Evolutionary conservation across 306 rosid genomes (phyloP).

Genomic region (Benincasa hispida): DNA sequence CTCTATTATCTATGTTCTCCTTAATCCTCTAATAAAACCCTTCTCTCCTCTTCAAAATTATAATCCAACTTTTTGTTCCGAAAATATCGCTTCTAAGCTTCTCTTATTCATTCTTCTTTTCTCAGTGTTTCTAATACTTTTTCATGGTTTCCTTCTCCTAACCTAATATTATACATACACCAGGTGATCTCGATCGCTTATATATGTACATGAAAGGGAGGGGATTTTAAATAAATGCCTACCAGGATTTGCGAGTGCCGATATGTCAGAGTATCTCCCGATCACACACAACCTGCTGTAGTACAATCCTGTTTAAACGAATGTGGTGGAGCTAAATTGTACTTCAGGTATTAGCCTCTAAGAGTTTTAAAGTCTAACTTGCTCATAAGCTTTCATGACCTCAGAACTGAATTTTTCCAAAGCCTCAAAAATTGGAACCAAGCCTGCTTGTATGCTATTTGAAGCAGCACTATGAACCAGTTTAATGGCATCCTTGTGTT

Average conservation of each 20-base stretch:
- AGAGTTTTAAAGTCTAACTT: slow-evolving; percentile 30
- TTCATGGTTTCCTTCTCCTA: not conserved
- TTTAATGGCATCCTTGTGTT: slow-evolving; percentile 66
- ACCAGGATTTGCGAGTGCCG: not conserved
- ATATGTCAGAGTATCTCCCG: not conserved
- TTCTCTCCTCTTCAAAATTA: not conserved
- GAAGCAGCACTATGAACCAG: slow-evolving; percentile 68
- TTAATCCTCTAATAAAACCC: not conserved
- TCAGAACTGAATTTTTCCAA: slow-evolving; percentile 68
- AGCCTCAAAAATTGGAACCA: slow-evolving; percentile 85
- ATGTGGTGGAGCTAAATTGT: not conserved
- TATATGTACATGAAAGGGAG: slow-evolving; percentile 3
- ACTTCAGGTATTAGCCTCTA: not conserved
- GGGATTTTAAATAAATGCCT: not conserved
- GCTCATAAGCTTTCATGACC: slow-evolving; percentile 74
- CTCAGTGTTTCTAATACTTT: not conserved
- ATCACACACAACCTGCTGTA: not conserved
- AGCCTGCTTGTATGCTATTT: slow-evolving; percentile 58
- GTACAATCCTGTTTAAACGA: not conserved
- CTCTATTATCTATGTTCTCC: not conserved
- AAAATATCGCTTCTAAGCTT: not conserved
- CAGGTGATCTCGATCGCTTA: not conserved
- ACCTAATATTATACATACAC: not conserved
- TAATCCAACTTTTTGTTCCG: not conserved
- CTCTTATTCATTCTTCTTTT: not conserved